Conservation (phyloP, 139 green algal species). For the Picochlorum sp. region DNA sequence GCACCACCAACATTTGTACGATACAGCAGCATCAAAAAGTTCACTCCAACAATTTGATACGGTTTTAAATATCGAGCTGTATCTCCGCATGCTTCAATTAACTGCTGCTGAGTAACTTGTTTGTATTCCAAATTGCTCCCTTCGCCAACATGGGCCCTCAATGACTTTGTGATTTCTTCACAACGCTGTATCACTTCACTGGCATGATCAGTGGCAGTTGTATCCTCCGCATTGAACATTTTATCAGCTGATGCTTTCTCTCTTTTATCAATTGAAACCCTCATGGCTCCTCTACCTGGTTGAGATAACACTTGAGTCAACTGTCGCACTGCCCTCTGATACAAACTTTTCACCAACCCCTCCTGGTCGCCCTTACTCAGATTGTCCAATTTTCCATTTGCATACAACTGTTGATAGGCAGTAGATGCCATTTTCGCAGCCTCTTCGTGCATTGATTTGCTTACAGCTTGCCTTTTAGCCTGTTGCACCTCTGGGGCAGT, state of each 20-base stretch:
- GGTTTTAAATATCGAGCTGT: constrained; percentile 60
- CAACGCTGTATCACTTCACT: constrained; percentile 38
- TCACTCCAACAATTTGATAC: constrained; percentile 91
- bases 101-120: constrained; percentile 28
- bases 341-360: not conserved
- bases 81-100: constrained; percentile 45
- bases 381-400: not conserved
- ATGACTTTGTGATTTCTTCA: constrained; percentile 32
- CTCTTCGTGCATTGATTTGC: not conserved
- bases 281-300: constrained; percentile 10
- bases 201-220: constrained; percentile 15
- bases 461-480: not conserved
- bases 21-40: constrained; percentile 85
- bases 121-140: constrained; percentile 12
- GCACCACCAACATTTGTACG: constrained; percentile 33
- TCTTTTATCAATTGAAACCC: constrained; percentile 27
- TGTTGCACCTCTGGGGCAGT: not conserved
- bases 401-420: not conserved
- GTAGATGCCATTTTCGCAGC: not conserved
- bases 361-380: not conserved
- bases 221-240: constrained; percentile 28
- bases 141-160: constrained; percentile 24
- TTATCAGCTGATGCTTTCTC: constrained; percentile 11
- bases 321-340: not conserved
- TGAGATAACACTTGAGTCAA: not conserved